phyloP scores from a whole-genome alignment of 2,329 filamentous ascomycete species.

The Talaromyces rugulosus region DNA sequence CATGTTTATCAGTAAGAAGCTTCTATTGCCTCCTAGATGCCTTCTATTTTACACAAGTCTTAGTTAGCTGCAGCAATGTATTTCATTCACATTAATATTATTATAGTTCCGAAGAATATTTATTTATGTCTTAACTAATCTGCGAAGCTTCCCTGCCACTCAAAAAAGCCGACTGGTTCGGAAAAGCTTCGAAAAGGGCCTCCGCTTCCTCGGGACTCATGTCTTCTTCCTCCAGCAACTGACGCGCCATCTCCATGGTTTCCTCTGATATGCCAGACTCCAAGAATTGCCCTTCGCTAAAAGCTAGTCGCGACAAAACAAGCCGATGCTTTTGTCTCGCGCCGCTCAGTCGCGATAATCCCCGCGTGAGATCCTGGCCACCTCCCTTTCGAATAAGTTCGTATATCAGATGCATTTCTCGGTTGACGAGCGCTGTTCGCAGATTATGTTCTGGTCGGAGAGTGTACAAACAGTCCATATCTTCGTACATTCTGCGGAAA shows the following conservation, averaged over 20 bases:
- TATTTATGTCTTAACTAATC: not conserved
- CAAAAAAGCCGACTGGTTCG: slow-evolving; percentile 17
- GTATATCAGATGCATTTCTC: slow-evolving; percentile 58
- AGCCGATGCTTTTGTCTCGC: slow-evolving; percentile 79
- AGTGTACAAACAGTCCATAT: slow-evolving; percentile 59
- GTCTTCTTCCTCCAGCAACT: slow-evolving; percentile 71
- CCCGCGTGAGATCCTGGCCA: slow-evolving; percentile 64
- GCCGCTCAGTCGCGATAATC: slow-evolving; percentile 65
- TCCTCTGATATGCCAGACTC: slow-evolving; percentile 73
- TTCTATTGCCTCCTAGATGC: too few species aligned
- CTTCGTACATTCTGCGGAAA: slow-evolving; percentile 70
- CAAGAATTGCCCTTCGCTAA: slow-evolving; percentile 72
- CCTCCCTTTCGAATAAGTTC: slow-evolving; percentile 59
- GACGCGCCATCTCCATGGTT: slow-evolving; percentile 74
- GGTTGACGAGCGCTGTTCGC: slow-evolving; percentile 54
- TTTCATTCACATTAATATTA: not conserved
- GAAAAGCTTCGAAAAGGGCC: slow-evolving; percentile 49
- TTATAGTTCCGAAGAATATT: not conserved
- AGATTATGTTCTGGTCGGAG: slow-evolving; percentile 42
- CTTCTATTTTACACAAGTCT: too few species aligned
- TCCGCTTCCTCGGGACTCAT: slow-evolving; percentile 77
- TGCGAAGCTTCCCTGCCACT: slow-evolving; percentile 13
- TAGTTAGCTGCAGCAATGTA: not conserved
- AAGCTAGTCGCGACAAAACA: slow-evolving; percentile 76
- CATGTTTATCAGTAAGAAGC: too few species aligned